Conservation (phyloP, 2,329 filamentous ascomycete species). For the Cladosporium phlei region DNA sequence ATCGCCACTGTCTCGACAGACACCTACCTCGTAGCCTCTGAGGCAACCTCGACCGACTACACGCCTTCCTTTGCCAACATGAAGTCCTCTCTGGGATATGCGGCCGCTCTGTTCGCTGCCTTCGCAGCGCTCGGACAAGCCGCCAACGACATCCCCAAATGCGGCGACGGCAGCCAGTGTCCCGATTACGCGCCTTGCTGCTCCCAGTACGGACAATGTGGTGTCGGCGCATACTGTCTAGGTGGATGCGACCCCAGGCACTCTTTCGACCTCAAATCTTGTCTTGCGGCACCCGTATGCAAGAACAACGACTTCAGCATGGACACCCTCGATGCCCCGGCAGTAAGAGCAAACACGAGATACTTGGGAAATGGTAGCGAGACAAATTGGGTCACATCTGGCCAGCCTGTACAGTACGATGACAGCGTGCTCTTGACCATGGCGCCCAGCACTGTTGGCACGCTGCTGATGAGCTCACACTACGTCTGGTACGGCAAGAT, state of each 20-base stretch:
- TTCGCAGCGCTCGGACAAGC: constrained; percentile 25
- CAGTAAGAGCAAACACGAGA: constrained; percentile 65
- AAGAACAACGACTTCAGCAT: constrained; percentile 69
- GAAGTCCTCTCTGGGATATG: constrained; percentile 25
- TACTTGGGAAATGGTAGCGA: constrained; percentile 80
- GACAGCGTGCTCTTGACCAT: constrained; percentile 76
- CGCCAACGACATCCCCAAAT: constrained; percentile 22
- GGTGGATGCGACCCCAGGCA: constrained; percentile 88
- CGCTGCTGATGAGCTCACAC: constrained; percentile 73
- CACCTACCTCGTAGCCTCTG: not conserved
- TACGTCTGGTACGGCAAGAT: constrained; percentile 99
- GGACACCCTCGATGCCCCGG: constrained; percentile 56
- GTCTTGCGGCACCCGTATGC: constrained; percentile 79
- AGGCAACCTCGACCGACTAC: not conserved
- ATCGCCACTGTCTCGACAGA: not conserved
- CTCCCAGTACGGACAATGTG: constrained; percentile 77
- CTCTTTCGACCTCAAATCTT: constrained; percentile 78
- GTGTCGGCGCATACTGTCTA: constrained; percentile 89
- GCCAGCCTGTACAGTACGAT: constrained; percentile 63
- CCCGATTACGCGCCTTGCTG: constrained; percentile 33
- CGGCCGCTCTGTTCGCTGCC: constrained; percentile 30
- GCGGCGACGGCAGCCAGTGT: constrained; percentile 28
- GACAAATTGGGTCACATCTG: constrained; percentile 85
- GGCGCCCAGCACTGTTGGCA: constrained; percentile 78
- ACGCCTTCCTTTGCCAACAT: constrained; percentile 13